These are phyloP conservation scores for Diaporthe helianthi DNA, from an alignment of 2,329 filamentous ascomycete genomes.

Conservation along the genomic window DNA sequence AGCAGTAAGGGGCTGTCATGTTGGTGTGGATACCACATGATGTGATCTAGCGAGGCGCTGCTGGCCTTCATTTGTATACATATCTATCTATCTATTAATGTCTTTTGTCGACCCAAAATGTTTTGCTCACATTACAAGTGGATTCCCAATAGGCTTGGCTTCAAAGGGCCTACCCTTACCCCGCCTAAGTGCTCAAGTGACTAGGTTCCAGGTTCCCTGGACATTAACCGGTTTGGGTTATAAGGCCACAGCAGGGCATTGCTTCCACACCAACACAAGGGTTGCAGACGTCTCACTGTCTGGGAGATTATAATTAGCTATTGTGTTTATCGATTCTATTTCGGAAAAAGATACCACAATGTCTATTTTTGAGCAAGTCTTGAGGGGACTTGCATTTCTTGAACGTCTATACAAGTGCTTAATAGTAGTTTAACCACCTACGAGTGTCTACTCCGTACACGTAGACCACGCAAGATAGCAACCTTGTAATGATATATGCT, in stretches of 20 bases:
- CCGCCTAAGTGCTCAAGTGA: no score
- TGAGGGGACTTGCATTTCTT: no score
- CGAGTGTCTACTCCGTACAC: no score
- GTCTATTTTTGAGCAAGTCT: no score
- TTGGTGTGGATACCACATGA: constrained; percentile 25
- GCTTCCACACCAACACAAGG: background rate
- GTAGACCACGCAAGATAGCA: no score
- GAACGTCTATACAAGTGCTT: no score
- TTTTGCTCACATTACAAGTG: background rate
- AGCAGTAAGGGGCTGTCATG: background rate
- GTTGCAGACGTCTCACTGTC: background rate
- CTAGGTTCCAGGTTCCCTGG: background rate
- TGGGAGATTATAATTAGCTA: background rate
- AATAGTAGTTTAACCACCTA: no score
- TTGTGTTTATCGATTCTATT: background rate
- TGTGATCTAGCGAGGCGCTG: constrained; percentile 23
- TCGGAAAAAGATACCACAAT: background rate
- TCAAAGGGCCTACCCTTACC: background rate
- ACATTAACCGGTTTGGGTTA: background rate
- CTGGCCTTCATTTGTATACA: constrained; percentile 27
- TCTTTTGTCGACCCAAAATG: constrained; percentile 5
- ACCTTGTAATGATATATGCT: no score
- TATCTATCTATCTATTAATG: constrained; percentile 29
- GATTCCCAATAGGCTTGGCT: no score
- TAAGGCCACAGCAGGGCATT: no score